phyloP scores from a whole-genome alignment of 1,284 basidiomycete species.

The Austroboletus novae-zelandiae region DNA sequence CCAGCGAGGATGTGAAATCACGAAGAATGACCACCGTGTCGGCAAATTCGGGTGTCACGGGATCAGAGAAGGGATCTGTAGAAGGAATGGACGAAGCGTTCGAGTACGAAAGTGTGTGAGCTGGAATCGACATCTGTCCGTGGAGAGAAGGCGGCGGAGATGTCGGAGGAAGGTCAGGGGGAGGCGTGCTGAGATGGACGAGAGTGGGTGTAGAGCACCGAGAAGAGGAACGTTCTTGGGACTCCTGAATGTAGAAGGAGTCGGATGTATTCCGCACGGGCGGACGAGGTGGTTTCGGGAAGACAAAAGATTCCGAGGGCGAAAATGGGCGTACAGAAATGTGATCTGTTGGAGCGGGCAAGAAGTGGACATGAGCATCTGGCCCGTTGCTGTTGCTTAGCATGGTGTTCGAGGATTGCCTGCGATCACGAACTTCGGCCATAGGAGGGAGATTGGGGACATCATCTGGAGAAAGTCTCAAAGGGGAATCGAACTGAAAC shows the following conservation, averaged over 20 bases:
- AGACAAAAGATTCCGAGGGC: conserved; percentile 60
- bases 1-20: conserved; percentile 54
- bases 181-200: conserved; percentile 16
- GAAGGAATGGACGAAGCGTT: conserved; percentile 24
- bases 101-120: conserved; percentile 2
- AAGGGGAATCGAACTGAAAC: too few relatives aligned
- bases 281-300: conserved; percentile 57
- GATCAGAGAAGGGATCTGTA: conserved; percentile 41
- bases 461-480: too few relatives aligned
- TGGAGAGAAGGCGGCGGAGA: not conserved
- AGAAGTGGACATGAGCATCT: too few relatives aligned
- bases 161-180: conserved; percentile 11
- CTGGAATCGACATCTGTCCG: not conserved
- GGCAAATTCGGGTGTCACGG: conserved; percentile 33
- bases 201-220: conserved; percentile 21
- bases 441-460: too few relatives aligned
- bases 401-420: too few relatives aligned
- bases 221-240: conserved; percentile 3
- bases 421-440: too few relatives aligned
- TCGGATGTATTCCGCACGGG: not conserved
- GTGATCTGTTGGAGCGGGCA: conserved; percentile 23
- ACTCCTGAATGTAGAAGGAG: not conserved
- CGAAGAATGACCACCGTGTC: conserved; percentile 48
- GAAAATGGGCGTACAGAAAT: conserved; percentile 66
- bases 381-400: too few relatives aligned